A percentile compares a stretch with the other conserved stretches of the same genome.
Evolutionary conservation across 805 yeast genomes (phyloP).

Genomic region (Wickerhamomyces alni): DNA sequence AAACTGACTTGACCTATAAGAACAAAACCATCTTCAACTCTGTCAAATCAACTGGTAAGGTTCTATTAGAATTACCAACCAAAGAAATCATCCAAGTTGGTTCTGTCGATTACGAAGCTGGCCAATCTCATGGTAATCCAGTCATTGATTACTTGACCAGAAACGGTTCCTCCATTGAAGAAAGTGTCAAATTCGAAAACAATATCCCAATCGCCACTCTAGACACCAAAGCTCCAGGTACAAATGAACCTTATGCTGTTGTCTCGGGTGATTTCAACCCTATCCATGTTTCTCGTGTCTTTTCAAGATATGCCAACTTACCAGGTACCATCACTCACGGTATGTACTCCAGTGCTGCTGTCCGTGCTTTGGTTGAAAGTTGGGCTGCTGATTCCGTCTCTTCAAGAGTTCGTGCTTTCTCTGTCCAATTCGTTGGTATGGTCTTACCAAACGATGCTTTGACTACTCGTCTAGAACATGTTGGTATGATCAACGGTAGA

Average conservation of each 20-base stretch:
- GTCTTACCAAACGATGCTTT: conserved; percentile 92
- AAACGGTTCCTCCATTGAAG: conserved; percentile 90
- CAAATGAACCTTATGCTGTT: conserved; percentile 93
- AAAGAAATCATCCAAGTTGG: conserved; percentile 85
- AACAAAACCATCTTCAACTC: conserved; percentile 68
- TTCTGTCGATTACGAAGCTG: conserved; percentile 80
- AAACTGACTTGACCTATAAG: conserved; percentile 79
- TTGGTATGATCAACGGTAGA: conserved; percentile 99
- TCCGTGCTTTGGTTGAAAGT: conserved; percentile 90
- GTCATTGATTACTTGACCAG: conserved; percentile 90
- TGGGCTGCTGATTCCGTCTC: conserved; percentile 99
- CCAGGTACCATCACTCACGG: conserved; percentile 99
- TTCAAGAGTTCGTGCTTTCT: conserved; percentile 90
- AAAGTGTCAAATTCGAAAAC: conserved; percentile 85
- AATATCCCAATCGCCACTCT: conserved; percentile 73
- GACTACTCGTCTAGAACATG: conserved; percentile 83
- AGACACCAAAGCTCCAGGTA: conserved; percentile 76
- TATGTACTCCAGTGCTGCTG: conserved; percentile 96
- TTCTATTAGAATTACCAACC: conserved; percentile 83
- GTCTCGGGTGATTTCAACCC: conserved; percentile 99
- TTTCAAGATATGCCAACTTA: conserved; percentile 85
- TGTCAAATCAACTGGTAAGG: conserved; percentile 80
- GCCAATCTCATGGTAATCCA: conserved; percentile 94
- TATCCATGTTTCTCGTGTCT: conserved; percentile 93
- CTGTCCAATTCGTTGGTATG: conserved; percentile 91